Conservation (phyloP, 768 basidiomycete genomes). For the Collybia mongolica region DNA sequence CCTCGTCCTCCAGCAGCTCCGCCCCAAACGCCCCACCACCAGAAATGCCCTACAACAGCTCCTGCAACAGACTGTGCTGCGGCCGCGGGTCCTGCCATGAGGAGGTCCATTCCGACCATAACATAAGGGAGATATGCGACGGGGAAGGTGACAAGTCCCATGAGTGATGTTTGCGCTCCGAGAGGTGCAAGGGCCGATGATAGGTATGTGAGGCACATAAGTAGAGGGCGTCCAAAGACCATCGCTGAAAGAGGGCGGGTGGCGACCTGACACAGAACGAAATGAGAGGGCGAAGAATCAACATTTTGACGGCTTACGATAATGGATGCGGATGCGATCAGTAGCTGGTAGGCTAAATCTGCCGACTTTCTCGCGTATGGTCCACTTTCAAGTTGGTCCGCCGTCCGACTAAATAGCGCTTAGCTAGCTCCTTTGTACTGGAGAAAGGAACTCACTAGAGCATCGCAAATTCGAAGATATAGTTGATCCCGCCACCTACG, state of each 20-base stretch:
- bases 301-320: conserved; percentile 45
- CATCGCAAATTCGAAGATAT: conserved; percentile 69
- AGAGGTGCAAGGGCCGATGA: conserved; percentile 64
- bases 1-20: conserved; percentile 38
- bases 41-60: conserved; percentile 73
- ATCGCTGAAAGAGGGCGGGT: conserved; percentile 60
- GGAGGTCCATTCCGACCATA: conserved; percentile 69
- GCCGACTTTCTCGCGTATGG: conserved; percentile 61
- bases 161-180: conserved; percentile 67
- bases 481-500: conserved; percentile 47
- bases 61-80: conserved; percentile 65
- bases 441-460: conserved; percentile 53
- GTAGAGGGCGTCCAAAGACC: conserved; percentile 63
- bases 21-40: conserved; percentile 77
- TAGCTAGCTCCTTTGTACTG: background rate
- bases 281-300: background rate
- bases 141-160: conserved; percentile 78
- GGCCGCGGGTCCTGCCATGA: conserved; percentile 56
- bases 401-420: conserved; percentile 51
- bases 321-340: conserved; percentile 52
- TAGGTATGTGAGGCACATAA: conserved; percentile 69
- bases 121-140: conserved; percentile 72
- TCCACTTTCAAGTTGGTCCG: conserved; percentile 60
- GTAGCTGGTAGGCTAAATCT: conserved; percentile 76
- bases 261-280: conserved; percentile 29